Evolutionary conservation across 106 monocot species (phyloP), one percentile per base, ranked within the genome.

Genomic region (Dioscorea zingiberensis): DNA sequence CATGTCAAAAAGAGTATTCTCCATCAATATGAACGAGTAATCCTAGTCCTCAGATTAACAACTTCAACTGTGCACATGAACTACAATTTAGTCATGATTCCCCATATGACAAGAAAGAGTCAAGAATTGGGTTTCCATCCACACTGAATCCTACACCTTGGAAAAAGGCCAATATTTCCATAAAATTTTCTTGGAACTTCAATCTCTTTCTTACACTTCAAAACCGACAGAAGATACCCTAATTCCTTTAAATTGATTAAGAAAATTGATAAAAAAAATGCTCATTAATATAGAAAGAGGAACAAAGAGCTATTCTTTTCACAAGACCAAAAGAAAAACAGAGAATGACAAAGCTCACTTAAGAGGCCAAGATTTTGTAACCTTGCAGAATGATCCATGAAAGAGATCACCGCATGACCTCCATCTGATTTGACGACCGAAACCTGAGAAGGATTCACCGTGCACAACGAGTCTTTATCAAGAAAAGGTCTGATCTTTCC

Each of bases 401-500:
- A 68, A 27, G 47, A 22, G 55, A 68, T 55, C 11, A 29, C 48
- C 12, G 65, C 46, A 23, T 24, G 30, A 21, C 55, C 67, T 56
- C 67, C 55, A 32, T 68, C 30, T 27, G 55, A 2, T 38, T 30
- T 68, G 9, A 15, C 17, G 55, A 68, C 51, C 2, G 67, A 55
- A 29, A 68, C 21, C 19, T 22, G 27, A 32, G 65, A 13, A 17
- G 13, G 3, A 21, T 48, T 47, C 25, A 13, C 2, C 4, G 21
- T 3, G 13, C 21, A n/a, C n/a, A n/a, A 57, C 12, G 56, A 16
- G 13, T 25, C 47, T 12, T 47, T 26, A 15, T 65, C 65, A 27
- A 26, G 14, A 1, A 48, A 48, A 65, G 69, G 59, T 13, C 74
- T 64, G 54, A 80, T 65, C 65, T 70, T 80, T 22, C 80, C 74